Evolutionary conservation across 1,139 yeast genomes (phyloP).

Genomic region (Yamadazyma atmosphaerica): DNA sequence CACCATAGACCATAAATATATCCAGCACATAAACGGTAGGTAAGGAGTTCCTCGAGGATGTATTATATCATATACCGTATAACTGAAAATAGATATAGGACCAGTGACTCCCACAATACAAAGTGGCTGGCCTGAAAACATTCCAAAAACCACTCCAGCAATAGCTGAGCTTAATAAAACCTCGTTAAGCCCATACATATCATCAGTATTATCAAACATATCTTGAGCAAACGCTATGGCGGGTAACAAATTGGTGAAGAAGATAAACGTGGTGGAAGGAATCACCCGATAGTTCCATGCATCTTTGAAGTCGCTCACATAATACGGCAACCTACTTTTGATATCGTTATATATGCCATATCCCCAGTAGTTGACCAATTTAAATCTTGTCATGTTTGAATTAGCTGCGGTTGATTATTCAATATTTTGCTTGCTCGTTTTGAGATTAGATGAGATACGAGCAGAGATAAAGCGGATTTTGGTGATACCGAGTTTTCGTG

Average conservation of each 20-base stretch:
- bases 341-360: conserved; percentile 61
- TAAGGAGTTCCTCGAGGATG: conserved; percentile 64
- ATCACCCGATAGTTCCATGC: conserved; percentile 85
- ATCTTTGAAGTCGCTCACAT: conserved; percentile 77
- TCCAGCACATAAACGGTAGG: conserved; percentile 96
- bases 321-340: conserved; percentile 60
- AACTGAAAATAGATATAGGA: conserved; percentile 87
- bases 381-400: conserved; percentile 6
- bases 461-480: no score
- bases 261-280: conserved; percentile 79
- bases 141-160: conserved; percentile 87
- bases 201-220: conserved; percentile 86
- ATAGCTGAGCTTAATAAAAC: conserved; percentile 79
- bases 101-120: conserved; percentile 99
- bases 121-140: conserved; percentile 85
- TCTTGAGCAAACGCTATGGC: conserved; percentile 97
- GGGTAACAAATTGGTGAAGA: conserved; percentile 87
- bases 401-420: no score
- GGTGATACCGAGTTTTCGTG: no score
- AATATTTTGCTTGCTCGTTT: no score
- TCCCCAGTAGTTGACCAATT: conserved; percentile 27
- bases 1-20: conserved; percentile 87
- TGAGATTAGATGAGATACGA: no score
- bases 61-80: conserved; percentile 83
- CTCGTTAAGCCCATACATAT: conserved; percentile 90